Conservation (phyloP, 495 filamentous ascomycete genomes). For the Corynascus novoguineensis region DNA sequence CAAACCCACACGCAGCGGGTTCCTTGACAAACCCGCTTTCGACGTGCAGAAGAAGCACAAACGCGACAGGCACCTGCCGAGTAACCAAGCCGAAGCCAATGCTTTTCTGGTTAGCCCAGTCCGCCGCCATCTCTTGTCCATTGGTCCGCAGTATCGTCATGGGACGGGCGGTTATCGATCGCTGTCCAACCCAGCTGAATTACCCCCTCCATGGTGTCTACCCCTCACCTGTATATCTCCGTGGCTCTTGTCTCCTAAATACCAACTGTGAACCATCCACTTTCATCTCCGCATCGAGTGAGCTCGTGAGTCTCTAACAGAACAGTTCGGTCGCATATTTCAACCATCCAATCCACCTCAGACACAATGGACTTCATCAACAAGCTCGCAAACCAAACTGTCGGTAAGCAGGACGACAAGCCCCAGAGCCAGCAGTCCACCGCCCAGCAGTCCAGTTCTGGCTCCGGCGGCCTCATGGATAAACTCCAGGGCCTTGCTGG, state of each 20-base stretch:
- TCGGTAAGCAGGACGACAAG: conserved; percentile 13
- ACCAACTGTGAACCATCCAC: not conserved
- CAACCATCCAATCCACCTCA: not conserved
- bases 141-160: conserved; percentile 15
- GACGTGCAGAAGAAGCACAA: not conserved
- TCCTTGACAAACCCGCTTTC: too few relatives aligned
- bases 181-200: conserved; percentile 22
- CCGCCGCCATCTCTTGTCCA: conserved; percentile 6
- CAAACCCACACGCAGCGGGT: not conserved
- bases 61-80: not conserved
- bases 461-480: conserved; percentile 42
- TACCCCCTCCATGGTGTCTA: conserved; percentile 9
- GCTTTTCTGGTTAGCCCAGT: conserved; percentile 4
- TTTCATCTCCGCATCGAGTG: not conserved
- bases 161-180: conserved; percentile 11
- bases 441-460: conserved; percentile 13
- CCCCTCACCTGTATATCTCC: conserved; percentile 20
- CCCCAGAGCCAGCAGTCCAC: conserved; percentile 15
- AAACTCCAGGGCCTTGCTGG: conserved; percentile 58
- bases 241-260: not conserved
- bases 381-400: conserved; percentile 27
- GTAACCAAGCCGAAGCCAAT: not conserved
- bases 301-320: conserved; percentile 8
- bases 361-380: conserved; percentile 38
- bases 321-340: not conserved